Evolutionary conservation across 2,329 filamentous ascomycete genomes (phyloP), one percentile per base, ranked within the genome.

Genomic region (Talaromyces marneffei): DNA sequence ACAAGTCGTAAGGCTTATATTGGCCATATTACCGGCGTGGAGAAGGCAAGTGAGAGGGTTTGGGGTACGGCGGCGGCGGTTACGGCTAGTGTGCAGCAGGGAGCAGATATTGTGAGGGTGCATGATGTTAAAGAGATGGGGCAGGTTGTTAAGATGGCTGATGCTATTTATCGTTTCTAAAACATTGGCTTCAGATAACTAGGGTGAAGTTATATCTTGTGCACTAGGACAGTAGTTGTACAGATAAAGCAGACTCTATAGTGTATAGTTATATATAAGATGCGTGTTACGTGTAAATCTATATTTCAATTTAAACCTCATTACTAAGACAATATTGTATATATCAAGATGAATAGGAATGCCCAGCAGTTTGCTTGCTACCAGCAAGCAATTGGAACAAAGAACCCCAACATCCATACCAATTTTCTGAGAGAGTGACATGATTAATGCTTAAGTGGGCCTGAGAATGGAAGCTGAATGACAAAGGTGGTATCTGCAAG

Each of bases 51-150:
- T 63, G 84, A 92, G 67, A 83, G 93, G 64, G 81, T 83, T 8
- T 94, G 87, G 86, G 94, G 94, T 10, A 97, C 94, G 2, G 92
- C 92, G 10, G 91, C 90, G 10, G 90, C 92, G 0, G 89, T 97
- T 8, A 88, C 90, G 2, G 91, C 92, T 6, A 91, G 92, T 50
- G 83, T 99, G 31, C 85, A 88, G 64, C 91, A 91, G 6, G 94
- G 94, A 2, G 92, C 92, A 25, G 92, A 97, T 78, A 86, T 99
- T 62, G 87, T 97, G 50, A 83, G 94, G 57, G 92, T 99, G 44
- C 94, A 99, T 77, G 93, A 97, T 78, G 89, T 92, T 14, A 77
- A 80, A 60, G 90, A 94, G 79, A 97, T 97, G 93, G 81, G 77
- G 42, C 83, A 91, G 75, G 92, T 96, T 33, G 86, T 86, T 1